Evolutionary conservation across 805 yeast genomes (phyloP), one percentile per base, ranked within the genome.

Genomic region (Isabelozyma pseudorhagii): DNA sequence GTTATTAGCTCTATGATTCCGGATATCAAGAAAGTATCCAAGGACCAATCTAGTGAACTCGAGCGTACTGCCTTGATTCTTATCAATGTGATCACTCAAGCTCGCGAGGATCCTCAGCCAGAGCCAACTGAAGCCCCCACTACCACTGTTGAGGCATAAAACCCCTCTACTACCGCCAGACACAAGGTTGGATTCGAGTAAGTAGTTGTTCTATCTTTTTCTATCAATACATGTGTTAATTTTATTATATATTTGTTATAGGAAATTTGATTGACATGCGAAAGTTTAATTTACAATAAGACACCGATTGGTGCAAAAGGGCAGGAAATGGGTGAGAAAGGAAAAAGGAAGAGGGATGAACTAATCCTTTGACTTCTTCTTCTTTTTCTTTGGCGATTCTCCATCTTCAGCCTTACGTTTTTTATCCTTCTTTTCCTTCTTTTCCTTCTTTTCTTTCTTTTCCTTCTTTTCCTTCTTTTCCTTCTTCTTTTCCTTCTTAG

Each of bases 1-100:
- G 56, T 72, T 21, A 73, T 81, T 28, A 63, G 69, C 39, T 66
- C 64, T 36, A 71, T 75, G 54, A 70, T 80, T 38, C 86, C 87
- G 15, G 68, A 54, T 11, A 68, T 68, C 17, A 67, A 68, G 50
- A 58, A 64, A 18, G 77, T 80, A 5, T 58, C 76, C 10, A 63
- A 71, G 10, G 77, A 77, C 13, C 74, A 66, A 48, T 69, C 83
- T 5, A 84, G 83, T 62, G 92, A 87, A 66, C 50, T 84, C 38
- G 70, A 80, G 44, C 79, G 83, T 63, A 72, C 83, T n/a, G 39
- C 73, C 15, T 66, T 72, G 43, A 64, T 82, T 36, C 47, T 77
- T 8, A 53, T 61, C 36, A 75, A 74, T 52, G 69, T 74, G n/a
- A 54, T 72, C 8, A 55, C 60, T 38, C 68, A 79, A 50, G 46